Conservation (phyloP, 2,329 filamentous ascomycete species). For the Aspergillus amoenus region DNA sequence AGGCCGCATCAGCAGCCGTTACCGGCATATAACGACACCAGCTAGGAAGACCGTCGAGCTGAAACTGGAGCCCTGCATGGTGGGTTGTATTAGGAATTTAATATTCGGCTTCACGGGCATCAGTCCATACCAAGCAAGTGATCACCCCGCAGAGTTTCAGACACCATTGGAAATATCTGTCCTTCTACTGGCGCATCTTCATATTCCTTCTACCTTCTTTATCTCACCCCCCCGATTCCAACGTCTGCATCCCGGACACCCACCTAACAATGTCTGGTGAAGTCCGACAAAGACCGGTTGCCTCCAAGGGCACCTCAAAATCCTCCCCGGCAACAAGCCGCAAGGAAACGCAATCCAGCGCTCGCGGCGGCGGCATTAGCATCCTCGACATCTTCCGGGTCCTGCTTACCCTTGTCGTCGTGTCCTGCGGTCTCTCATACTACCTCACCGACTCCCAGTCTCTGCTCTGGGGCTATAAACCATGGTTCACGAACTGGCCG, state of each 20-base stretch:
- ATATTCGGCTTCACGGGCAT: neutral
- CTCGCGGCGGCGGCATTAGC: conserved; percentile 33
- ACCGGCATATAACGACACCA: too few species aligned
- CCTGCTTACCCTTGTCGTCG: conserved; percentile 63
- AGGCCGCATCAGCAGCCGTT: too few species aligned
- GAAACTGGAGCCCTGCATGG: neutral
- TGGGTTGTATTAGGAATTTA: too few species aligned
- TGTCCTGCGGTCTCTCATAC: conserved; percentile 71
- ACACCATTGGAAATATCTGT: conserved; percentile 3
- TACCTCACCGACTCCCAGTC: conserved; percentile 70
- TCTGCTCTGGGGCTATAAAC: conserved; percentile 67
- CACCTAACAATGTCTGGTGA: conserved; percentile 24
- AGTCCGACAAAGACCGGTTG: conserved; percentile 12
- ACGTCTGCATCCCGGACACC: conserved; percentile 26
- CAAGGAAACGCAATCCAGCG: conserved; percentile 1
- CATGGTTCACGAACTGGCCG: conserved; percentile 59
- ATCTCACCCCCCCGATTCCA: neutral
- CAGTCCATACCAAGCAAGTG: neutral
- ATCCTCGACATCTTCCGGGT: conserved; percentile 68
- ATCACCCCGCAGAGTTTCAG: neutral
- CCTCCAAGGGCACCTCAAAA: neutral
- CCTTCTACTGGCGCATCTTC: neutral
- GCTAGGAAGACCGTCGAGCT: too few species aligned
- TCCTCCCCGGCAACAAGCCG: conserved; percentile 12
- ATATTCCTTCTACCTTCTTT: neutral